Base-by-base conservation (phyloP, 2,329 filamentous ascomycete species). In the Penicillium sumatraense region DNA sequence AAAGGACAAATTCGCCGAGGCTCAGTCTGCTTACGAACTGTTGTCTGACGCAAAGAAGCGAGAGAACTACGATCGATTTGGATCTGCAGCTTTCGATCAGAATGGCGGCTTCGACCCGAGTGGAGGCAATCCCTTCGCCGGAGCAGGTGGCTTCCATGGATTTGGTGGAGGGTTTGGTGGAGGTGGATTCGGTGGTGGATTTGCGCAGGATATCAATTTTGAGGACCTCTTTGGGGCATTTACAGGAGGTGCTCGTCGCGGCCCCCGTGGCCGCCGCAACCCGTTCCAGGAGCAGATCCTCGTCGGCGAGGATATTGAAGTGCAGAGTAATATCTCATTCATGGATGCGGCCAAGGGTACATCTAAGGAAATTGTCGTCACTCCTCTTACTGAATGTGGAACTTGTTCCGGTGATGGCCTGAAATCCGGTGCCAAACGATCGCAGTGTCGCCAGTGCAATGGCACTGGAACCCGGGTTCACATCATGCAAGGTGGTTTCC, bases 191-290 rank as follows among this genome's bases (percentile, higher is more conserved):
- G 87, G 87, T 26, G 89, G 89, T 11, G 63, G 70, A 0, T 93
- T 93, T 69, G 86, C 89, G 13, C 84, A 84, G 1, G 90, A 93
- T 61, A 93, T 98, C 80, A 96, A 96, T 72, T 96, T 99, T 62
- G 95, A 98, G 60, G 95, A 99, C 74, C 80, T 99, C 10, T 98
- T 99, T 72, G 90, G 88, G 49, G 91, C 91, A 7, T 97, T 97
- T 69, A 86, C 88, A 61, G 83, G 86, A 31, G 82, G 85, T 21
- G 76, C 78, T 20, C 76, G 82, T 53, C 77, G 83, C 49, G 77
- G 82, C 65, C 63, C 82, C 72, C 55, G 81, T 35, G 79, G 81
- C 23, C 77, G 81, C n/a, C 81, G 84, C 33, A 86, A 83, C 51
- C 88, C 89, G 10, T 95, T 95, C 70, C 85, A 91, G 66, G 89